Base-by-base conservation (phyloP, 345 rosid genomes). In the Fremontodendron californicum region DNA sequence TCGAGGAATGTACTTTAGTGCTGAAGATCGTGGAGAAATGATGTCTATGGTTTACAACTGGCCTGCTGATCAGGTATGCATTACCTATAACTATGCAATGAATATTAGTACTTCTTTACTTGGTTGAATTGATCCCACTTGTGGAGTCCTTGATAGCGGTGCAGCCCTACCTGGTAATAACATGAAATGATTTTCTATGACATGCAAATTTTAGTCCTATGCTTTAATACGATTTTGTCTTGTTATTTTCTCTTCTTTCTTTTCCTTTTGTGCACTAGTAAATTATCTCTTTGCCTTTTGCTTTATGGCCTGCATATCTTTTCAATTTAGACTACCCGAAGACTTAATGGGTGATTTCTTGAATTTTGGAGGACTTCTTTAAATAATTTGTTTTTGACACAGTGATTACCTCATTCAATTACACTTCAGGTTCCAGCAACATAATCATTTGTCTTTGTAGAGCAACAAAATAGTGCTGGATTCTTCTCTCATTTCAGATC, bases 1-100 rank as follows among this genome's bases (percentile, higher is more conserved):
- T 29, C 89, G 99, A 48, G 99, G 99, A 77, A 96, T 96, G 99
- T 96, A 93, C 81, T 93, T 96, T 76, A 92, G 97, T 72, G 93
- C 98, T 46, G 93, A 78, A 49, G 99, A 96, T 82, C 92, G 96
- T 37, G 99, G 99, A 82, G 99, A 96, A 87, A 93, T 96, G 99
- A 93, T 93, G 98, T 93, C 99, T 51, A 93, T 93, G 99, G 97
- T 95, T 78, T 95, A 93, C 83, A 95, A 95, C 84, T 95, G 99
- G 99, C 98, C 99, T 18, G 91, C 98, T 77, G 99, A 93, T 73
- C 99, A 95, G 97, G 99, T 94, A 52, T 76, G 74, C 40, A 48
- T 40, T 74, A 31, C 74, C 7, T 52, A 31, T 82, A n/a, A 31
- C 33, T 12, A 57, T 79, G 74, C 57, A 9, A 23, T 74, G 68